phyloP scores from a whole-genome alignment of 441 rosid genomes.

The Eruca vesicaria region DNA sequence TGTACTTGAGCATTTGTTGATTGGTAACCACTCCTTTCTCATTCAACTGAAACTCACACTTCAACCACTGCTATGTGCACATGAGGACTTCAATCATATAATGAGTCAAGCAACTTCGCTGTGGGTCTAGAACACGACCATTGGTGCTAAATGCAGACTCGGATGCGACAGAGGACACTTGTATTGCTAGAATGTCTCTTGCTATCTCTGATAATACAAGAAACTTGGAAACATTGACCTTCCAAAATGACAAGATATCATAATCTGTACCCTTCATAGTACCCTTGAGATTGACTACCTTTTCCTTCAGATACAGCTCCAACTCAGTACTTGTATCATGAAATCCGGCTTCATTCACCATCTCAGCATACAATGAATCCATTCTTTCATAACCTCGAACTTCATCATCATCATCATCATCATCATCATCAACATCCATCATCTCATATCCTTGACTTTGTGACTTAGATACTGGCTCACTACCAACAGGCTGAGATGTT shows the following conservation, averaged over 20 bases:
- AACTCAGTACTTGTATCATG: neutral
- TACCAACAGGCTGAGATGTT: neutral
- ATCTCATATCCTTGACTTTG: neutral
- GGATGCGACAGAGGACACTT: no score
- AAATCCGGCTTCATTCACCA: neutral
- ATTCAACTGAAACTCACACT: no score
- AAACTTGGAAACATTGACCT: neutral
- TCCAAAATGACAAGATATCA: neutral
- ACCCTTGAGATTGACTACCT: neutral
- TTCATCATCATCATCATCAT: neutral
- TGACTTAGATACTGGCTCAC: neutral
- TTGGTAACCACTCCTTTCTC: no score
- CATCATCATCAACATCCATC: neutral
- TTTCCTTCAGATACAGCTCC: neutral
- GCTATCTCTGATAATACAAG: no score
- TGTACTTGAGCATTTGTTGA: no score
- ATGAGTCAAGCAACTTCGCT: no score
- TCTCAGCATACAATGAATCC: neutral
- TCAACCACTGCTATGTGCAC: no score
- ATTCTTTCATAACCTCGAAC: neutral
- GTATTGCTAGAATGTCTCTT: no score
- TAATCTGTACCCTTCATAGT: neutral
- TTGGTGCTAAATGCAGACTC: no score
- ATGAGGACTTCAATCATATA: no score
- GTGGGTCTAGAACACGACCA: no score